Evolutionary conservation across 2,329 filamentous ascomycete species (phyloP).

Genomic region (Trichoderma sp.): DNA sequence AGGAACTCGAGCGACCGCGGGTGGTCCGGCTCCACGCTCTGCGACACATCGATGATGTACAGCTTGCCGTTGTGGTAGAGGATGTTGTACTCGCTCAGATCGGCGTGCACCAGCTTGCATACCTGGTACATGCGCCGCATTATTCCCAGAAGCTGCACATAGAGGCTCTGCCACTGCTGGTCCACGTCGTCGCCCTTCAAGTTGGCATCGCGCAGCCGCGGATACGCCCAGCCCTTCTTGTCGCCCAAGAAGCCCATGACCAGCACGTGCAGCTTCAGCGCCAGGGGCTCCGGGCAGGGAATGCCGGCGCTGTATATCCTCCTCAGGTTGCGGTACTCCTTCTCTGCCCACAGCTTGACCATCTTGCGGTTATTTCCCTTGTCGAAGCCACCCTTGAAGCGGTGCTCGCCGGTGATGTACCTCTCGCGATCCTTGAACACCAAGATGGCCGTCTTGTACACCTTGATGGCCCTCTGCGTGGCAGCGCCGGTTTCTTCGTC

Average conservation of each 20-base stretch:
- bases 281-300: conserved; percentile 83
- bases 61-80: conserved; percentile 79
- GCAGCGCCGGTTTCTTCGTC: conserved; percentile 52
- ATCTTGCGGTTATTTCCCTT: conserved; percentile 94
- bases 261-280: conserved; percentile 87
- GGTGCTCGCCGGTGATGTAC: conserved; percentile 91
- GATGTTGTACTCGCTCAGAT: conserved; percentile 97
- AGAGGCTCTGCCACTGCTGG: conserved; percentile 71
- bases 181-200: conserved; percentile 66
- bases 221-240: conserved; percentile 80
- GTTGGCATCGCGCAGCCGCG: conserved; percentile 81
- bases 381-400: conserved; percentile 86
- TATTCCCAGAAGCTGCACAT: conserved; percentile 77
- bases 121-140: conserved; percentile 94
- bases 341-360: conserved; percentile 98
- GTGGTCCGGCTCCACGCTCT: conserved; percentile 96
- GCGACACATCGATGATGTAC: conserved; percentile 95
- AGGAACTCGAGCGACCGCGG: conserved; percentile 89
- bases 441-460: conserved; percentile 97
- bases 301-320: conserved; percentile 81
- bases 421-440: conserved; percentile 97
- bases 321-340: conserved; percentile 92
- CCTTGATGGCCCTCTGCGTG: conserved; percentile 85
- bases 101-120: conserved; percentile 88
- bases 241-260: conserved; percentile 94